phyloP scores from a whole-genome alignment of 352 stramenopile species.

The Phytophthora sojae region DNA sequence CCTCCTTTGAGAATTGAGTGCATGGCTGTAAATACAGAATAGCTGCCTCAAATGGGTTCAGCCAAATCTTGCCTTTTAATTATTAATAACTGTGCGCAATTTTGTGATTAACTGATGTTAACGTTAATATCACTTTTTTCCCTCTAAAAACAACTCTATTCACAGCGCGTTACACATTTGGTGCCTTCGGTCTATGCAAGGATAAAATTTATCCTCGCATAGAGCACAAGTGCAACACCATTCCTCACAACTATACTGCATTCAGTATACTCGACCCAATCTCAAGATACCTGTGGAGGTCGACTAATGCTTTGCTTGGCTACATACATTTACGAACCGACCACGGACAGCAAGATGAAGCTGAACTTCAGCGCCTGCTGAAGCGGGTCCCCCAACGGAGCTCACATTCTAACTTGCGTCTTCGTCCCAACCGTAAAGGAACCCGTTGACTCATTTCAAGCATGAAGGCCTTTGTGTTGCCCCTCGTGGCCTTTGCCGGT shows the following conservation, averaged over 20 bases:
- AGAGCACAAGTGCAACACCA: neutral
- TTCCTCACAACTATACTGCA: neutral
- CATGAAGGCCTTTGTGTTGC: constrained; percentile 5
- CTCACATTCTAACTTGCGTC: neutral
- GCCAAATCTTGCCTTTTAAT: no score
- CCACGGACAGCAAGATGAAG: neutral
- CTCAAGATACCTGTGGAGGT: neutral
- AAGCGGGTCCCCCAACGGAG: neutral
- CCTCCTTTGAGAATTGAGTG: no score
- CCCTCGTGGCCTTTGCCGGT: constrained; percentile 13
- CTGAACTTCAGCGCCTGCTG: neutral
- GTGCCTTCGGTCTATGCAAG: neutral
- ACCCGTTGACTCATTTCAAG: neutral
- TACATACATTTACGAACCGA: neutral
- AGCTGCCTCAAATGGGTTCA: no score
- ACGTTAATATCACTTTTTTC: no score
- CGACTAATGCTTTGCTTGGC: neutral
- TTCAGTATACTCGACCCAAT: neutral
- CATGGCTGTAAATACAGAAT: no score
- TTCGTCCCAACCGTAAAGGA: neutral
- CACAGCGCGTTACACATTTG: neutral
- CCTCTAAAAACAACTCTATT: neutral
- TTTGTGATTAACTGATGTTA: no score
- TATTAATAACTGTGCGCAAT: no score
- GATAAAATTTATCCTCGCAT: neutral